Percentiles rank a stretch among this genome's conserved stretches.
phyloP scores from a whole-genome alignment of 106 monocot species.

The Triglochin maritima region DNA sequence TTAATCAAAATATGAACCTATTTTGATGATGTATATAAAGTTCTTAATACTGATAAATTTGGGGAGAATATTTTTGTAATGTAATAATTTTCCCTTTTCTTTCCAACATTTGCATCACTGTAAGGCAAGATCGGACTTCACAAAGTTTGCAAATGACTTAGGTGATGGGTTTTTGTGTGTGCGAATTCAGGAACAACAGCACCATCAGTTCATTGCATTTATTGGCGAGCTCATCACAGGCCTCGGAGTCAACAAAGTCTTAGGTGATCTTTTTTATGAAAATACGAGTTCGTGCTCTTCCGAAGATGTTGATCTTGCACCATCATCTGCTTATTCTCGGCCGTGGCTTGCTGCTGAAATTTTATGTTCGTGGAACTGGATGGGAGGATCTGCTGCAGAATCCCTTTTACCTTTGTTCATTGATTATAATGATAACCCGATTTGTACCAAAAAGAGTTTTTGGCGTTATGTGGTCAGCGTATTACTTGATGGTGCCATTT shows the following conservation, averaged over 20 bases:
- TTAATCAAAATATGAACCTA: too few species aligned
- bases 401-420: constrained; percentile 57
- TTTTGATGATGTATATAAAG: too few species aligned
- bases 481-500: constrained; percentile 56
- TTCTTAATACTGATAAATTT: too few species aligned
- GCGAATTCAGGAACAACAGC: constrained; percentile 41
- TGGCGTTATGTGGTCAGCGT: constrained; percentile 31
- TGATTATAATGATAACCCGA: constrained; percentile 31
- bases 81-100: too few species aligned
- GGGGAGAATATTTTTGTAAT: too few species aligned
- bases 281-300: background rate
- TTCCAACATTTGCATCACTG: too few species aligned
- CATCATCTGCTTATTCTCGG: constrained; percentile 28
- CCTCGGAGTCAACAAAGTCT: constrained; percentile 54
- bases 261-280: constrained; percentile 32
- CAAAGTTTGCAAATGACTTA: too few species aligned
- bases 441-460: constrained; percentile 10
- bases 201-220: constrained; percentile 59
- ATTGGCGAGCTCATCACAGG: constrained; percentile 48
- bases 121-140: too few species aligned
- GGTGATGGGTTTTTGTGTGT: background rate
- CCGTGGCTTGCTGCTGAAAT: constrained; percentile 90
- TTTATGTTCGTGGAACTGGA: constrained; percentile 85
- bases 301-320: background rate
- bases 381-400: constrained; percentile 34